phyloP scores from a whole-genome alignment of 345 rosid species.

The Brassica carinata region DNA sequence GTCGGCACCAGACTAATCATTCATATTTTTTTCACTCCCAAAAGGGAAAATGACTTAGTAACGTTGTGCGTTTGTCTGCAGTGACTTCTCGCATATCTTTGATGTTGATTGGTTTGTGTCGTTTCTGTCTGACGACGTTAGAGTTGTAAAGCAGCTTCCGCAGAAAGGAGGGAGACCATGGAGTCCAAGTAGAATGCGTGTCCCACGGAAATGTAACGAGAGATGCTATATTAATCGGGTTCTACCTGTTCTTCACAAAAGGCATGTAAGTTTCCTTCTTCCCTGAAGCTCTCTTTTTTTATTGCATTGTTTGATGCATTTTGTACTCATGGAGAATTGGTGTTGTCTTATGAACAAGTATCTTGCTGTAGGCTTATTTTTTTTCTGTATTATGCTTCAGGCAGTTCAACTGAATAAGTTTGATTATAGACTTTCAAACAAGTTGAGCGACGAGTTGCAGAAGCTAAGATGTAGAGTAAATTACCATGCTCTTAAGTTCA shows the following conservation, averaged over 20 bases:
- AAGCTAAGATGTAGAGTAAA: conserved; percentile 95
- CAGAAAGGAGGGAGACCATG: conserved; percentile 63
- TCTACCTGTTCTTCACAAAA: conserved; percentile 93
- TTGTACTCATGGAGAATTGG: background rate
- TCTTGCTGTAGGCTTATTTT: conserved; percentile 22
- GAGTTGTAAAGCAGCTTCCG: conserved; percentile 84
- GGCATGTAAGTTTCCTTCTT: conserved; percentile 93
- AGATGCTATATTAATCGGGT: conserved; percentile 87
- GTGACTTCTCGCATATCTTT: conserved; percentile 89
- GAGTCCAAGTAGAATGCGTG: conserved; percentile 77
- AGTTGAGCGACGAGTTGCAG: conserved; percentile 78
- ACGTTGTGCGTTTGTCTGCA: conserved; percentile 43
- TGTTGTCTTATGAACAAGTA: conserved; percentile 12
- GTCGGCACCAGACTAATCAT: background rate
- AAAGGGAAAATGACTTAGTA: background rate
- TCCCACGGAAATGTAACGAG: conserved; percentile 94
- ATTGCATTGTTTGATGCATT: background rate
- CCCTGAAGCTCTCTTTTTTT: conserved; percentile 27
- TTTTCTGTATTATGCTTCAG: conserved; percentile 45
- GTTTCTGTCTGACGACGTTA: conserved; percentile 73
- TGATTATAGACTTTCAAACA: conserved; percentile 95
- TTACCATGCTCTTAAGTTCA: conserved; percentile 88
- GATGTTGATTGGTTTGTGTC: conserved; percentile 80
- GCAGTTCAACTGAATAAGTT: conserved; percentile 90
- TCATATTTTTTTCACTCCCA: background rate